Conservation (phyloP, 441 rosid species). For the Kokia cookei region DNA sequence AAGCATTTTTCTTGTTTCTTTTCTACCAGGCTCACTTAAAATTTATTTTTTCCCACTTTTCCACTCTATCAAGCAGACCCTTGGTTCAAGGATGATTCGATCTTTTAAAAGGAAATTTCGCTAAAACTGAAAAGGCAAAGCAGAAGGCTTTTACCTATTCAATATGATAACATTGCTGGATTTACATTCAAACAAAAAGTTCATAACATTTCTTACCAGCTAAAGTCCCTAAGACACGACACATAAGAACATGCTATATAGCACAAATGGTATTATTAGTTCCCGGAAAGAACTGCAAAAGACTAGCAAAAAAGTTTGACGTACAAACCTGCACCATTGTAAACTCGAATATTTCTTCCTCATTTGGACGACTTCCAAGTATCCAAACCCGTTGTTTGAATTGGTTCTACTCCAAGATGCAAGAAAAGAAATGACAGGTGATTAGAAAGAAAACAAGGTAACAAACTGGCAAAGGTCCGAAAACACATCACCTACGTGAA, state of each 20-base stretch:
- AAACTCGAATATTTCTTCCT: slow-evolving; percentile 83
- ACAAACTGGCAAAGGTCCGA: background rate
- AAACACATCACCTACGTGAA: background rate
- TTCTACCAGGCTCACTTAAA: no score
- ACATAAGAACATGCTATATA: background rate
- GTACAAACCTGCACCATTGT: slow-evolving; percentile 76
- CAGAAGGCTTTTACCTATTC: background rate
- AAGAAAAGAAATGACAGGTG: background rate
- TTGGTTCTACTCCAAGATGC: slow-evolving; percentile 39
- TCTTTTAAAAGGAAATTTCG: background rate
- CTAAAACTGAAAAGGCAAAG: background rate
- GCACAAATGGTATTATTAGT: background rate
- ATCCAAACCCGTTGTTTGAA: slow-evolving; percentile 87
- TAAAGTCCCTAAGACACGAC: background rate
- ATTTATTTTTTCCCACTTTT: no score
- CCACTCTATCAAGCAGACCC: background rate
- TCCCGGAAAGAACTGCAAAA: background rate
- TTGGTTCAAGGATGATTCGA: background rate
- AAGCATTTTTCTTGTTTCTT: no score
- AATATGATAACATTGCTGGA: background rate
- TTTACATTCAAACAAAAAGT: background rate
- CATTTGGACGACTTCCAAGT: slow-evolving; percentile 75
- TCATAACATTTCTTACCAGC: background rate
- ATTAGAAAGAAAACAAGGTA: background rate
- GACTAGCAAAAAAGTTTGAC: background rate